These are phyloP conservation scores for Elsinoe batatas DNA, from an alignment of 2,329 filamentous ascomycete species.

Conservation along the genomic window DNA sequence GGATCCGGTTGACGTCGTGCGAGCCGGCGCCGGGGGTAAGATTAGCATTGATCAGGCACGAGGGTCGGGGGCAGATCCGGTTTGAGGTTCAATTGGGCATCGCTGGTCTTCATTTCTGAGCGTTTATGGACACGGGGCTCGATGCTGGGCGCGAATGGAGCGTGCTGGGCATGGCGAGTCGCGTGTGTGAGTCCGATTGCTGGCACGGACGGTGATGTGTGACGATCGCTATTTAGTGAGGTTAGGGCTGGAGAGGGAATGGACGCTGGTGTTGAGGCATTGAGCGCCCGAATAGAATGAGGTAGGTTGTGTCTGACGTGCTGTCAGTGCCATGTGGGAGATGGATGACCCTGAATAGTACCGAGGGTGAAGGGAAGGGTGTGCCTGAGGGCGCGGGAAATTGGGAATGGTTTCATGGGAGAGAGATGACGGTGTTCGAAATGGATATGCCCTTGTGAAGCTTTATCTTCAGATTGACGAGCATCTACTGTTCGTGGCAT, in stretches of 20 bases:
- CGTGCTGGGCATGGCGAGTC: too few relatives aligned
- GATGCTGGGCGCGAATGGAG: too few relatives aligned
- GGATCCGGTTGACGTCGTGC: conserved; percentile 7
- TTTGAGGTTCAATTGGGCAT: too few relatives aligned
- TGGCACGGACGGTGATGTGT: background rate
- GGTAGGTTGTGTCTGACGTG: background rate
- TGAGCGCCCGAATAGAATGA: background rate
- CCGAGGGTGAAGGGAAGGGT: background rate
- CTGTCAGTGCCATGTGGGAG: conserved; percentile 1
- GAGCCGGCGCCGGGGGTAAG: background rate
- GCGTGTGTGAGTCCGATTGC: background rate
- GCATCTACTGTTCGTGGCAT: too few relatives aligned
- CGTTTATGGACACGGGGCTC: too few relatives aligned
- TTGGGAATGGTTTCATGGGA: background rate
- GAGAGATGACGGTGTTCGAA: background rate
- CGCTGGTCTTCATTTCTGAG: too few relatives aligned
- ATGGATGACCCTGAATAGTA: background rate
- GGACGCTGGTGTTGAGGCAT: too few relatives aligned
- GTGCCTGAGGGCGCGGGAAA: background rate
- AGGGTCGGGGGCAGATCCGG: background rate
- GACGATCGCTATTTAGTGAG: conserved; percentile 9
- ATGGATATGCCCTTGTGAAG: background rate
- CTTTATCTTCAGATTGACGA: too few relatives aligned
- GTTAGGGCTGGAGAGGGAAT: background rate
- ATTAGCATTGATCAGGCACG: background rate